Percentiles rank a stretch among this genome's conserved stretches.
Evolutionary conservation across 1,284 basidiomycete species (phyloP).

Genomic region (Leccinum olivaceoglutinosum): DNA sequence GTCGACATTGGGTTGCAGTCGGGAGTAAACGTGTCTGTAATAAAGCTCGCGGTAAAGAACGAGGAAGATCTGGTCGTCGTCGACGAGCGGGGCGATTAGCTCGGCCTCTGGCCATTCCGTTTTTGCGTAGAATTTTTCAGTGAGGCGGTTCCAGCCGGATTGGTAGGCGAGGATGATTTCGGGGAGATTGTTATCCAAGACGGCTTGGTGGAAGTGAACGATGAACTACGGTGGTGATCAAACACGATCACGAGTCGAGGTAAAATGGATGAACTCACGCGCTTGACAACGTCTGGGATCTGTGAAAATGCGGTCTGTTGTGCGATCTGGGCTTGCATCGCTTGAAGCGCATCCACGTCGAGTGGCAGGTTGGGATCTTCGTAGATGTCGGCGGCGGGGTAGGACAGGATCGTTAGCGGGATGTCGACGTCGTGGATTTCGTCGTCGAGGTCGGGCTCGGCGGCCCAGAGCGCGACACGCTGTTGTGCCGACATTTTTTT

Average conservation of each 20-base stretch:
- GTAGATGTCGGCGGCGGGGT: conserved; percentile 61
- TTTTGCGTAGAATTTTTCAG: conserved; percentile 91
- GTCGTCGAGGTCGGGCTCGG: conserved; percentile 70
- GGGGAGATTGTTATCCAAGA: conserved; percentile 79
- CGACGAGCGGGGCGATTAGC: conserved; percentile 88
- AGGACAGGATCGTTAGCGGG: conserved; percentile 58
- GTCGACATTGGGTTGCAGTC: conserved; percentile 91
- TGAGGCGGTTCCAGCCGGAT: conserved; percentile 93
- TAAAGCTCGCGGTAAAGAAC: conserved; percentile 95
- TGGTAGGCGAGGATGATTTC: conserved; percentile 92
- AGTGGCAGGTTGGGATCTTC: conserved; percentile 54
- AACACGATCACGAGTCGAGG: background rate
- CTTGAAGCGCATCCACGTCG: conserved; percentile 60
- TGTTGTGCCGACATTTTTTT: conserved; percentile 41
- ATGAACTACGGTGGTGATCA: conserved; percentile 60
- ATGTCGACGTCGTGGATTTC: conserved; percentile 69
- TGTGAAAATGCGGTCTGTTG: conserved; percentile 74
- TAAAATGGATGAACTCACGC: conserved; percentile 40
- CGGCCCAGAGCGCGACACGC: conserved; percentile 62
- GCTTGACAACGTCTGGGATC: conserved; percentile 78
- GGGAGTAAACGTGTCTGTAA: conserved; percentile 93
- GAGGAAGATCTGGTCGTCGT: conserved; percentile 92
- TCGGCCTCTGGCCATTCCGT: conserved; percentile 98
- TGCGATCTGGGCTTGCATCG: conserved; percentile 74
- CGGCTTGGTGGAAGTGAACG: conserved; percentile 85